phyloP scores from a whole-genome alignment of 2,329 filamentous ascomycete genomes.

The Ascochyta lentis region DNA sequence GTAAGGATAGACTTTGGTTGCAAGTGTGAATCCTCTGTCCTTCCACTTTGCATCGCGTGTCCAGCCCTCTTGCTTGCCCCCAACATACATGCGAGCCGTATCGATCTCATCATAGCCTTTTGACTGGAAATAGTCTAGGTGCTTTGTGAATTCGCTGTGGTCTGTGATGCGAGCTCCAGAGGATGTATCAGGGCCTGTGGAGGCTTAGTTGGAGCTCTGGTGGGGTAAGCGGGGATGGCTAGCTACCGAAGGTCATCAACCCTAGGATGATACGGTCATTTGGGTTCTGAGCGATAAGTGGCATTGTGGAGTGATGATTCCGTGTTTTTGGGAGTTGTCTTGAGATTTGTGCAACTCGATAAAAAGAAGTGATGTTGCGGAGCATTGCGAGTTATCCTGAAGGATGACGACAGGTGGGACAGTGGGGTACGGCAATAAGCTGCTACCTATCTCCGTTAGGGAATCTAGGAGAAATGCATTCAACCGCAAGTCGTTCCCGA shows the following conservation, averaged over 20 bases:
- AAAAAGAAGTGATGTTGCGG: neutral
- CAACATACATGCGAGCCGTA: conserved; percentile 78
- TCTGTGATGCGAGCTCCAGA: conserved; percentile 75
- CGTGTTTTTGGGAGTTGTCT: neutral
- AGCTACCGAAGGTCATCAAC: conserved; percentile 78
- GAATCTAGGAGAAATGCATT: neutral
- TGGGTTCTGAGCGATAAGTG: conserved; percentile 45
- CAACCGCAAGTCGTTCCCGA: neutral
- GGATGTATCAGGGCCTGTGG: conserved; percentile 59
- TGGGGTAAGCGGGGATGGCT: conserved; percentile 1
- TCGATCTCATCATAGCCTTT: conserved; percentile 85
- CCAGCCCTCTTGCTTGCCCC: conserved; percentile 77
- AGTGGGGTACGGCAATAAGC: conserved; percentile 16
- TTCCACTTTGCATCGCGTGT: conserved; percentile 79
- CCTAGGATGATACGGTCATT: conserved; percentile 80
- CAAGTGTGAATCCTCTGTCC: conserved; percentile 76
- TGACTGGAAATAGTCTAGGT: conserved; percentile 77
- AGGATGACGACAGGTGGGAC: conserved; percentile 17
- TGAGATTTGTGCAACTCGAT: conserved; percentile 6
- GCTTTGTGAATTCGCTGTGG: conserved; percentile 72
- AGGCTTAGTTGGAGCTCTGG: conserved; percentile 16
- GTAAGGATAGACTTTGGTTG: conserved; percentile 74
- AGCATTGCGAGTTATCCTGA: conserved; percentile 10
- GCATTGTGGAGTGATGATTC: conserved; percentile 24
- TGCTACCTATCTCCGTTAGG: conserved; percentile 10